Base-by-base conservation (phyloP, 306 rosid species). In the Medicago arabica region DNA sequence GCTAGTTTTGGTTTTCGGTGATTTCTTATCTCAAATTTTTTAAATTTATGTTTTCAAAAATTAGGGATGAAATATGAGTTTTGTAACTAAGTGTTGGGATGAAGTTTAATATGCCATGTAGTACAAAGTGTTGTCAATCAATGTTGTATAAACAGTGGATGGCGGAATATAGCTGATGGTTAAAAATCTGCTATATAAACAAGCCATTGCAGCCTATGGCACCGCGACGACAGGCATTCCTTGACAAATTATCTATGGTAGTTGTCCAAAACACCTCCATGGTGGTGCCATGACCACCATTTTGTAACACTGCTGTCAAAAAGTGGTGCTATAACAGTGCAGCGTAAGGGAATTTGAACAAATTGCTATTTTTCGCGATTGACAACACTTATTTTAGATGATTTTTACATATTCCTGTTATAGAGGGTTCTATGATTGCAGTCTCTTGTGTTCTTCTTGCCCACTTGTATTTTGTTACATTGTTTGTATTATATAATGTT, bases 401-500 rank as follows among this genome's bases (percentile, higher is more conserved):
- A 13, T 67, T 64, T 55, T 10, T 14, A 36, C 63, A 46, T 51
- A 44, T 55, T 40, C 40, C 28, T 57, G 28, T 51, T 66, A 71
- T 16, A 10, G 63, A 17, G 75, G 41, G 43, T 50, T 72, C 12
- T 51, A 19, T 36, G 28, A 38, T 49, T 36, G 21, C 36, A 28
- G 39, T 62, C 36, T 61, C 36, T 46, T 28, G 7, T 21, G 34
- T 49, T 49, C 51, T 63, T 72, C 28, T 1, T 73, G n/a, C 50
- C 50, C 4, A 11, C 49, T 31, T 1, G 36, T 31, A 25, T 25
- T 25, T 25, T 25, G 28, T 47, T 47, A 17, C 10, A 47, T 2
- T 47, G 16, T 46, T 46, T 4, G 51, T 46, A 13, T n/a, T 15
- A 40, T 39, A 1, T 40, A 40, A 1, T 2, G 2, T 3, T 8